These are phyloP conservation scores for Pezicula rhizophila DNA, from an alignment of 2,329 filamentous ascomycete genomes.

Conservation along the genomic window DNA sequence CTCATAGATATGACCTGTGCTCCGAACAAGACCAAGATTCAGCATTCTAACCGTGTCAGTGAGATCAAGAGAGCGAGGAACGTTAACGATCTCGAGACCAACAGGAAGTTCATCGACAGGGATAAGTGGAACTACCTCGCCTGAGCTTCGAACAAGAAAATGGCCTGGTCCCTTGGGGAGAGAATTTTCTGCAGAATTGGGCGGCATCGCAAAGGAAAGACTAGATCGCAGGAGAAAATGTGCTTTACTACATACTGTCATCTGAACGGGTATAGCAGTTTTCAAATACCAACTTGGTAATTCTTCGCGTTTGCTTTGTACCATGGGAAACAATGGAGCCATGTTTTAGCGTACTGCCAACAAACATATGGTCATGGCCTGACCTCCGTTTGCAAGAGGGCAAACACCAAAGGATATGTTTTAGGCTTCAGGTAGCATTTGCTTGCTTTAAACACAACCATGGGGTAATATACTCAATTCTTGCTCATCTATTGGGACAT, in stretches of 20 bases:
- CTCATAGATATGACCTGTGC: conserved; percentile 13
- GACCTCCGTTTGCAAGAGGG: no score
- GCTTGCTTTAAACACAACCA: neutral
- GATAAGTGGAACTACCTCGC: conserved; percentile 47
- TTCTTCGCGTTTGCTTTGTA: neutral
- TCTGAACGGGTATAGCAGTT: neutral
- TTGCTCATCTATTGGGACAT: neutral
- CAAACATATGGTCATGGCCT: no score
- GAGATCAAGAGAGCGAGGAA: conserved; percentile 30
- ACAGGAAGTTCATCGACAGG: conserved; percentile 45
- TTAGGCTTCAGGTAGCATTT: no score
- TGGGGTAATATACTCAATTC: neutral
- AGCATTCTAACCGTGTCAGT: conserved; percentile 22
- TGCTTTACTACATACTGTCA: neutral
- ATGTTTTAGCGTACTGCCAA: no score
- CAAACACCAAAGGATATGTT: no score
- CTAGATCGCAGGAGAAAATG: neutral
- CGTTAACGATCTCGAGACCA: conserved; percentile 26
- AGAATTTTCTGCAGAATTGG: conserved; percentile 1
- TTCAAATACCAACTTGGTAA: neutral
- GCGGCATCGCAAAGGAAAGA: neutral
- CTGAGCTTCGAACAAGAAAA: conserved; percentile 39
- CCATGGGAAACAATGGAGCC: neutral
- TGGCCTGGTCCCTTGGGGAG: conserved; percentile 22
- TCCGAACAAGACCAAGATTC: conserved; percentile 20